phyloP scores from a whole-genome alignment of 345 rosid genomes.

The Murraya paniculata region DNA sequence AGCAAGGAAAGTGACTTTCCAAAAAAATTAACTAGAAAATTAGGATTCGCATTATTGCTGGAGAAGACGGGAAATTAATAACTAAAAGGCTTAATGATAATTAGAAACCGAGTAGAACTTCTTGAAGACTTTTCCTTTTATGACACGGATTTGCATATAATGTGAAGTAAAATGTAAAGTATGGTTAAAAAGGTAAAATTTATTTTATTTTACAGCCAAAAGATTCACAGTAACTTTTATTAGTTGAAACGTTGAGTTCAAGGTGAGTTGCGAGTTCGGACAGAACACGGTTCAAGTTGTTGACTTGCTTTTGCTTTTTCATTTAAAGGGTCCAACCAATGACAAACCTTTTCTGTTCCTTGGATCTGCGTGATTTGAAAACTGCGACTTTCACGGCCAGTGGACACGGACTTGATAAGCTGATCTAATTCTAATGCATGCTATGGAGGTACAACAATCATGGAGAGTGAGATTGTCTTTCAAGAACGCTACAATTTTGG shows the following conservation, averaged over 20 bases:
- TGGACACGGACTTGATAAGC: neutral
- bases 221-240: too few relatives aligned
- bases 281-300: neutral
- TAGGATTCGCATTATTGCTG: neutral
- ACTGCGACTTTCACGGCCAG: neutral
- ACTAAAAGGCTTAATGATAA: too few relatives aligned
- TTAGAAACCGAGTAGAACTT: neutral
- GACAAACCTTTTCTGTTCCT: neutral
- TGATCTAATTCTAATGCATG: neutral
- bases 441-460: conserved; percentile 49
- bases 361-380: neutral
- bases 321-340: neutral
- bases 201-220: too few relatives aligned
- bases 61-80: neutral
- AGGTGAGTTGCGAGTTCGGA: neutral
- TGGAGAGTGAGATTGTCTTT: conserved; percentile 69
- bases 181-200: too few relatives aligned
- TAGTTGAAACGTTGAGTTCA: neutral
- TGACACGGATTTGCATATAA: too few relatives aligned
- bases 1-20: neutral
- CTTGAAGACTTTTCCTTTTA: too few relatives aligned
- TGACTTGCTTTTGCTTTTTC: neutral
- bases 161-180: too few relatives aligned
- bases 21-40: neutral
- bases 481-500: conserved; percentile 69